Evolutionary conservation across 345 rosid genomes (phyloP).

Genomic region (Atalantia buxifolia): DNA sequence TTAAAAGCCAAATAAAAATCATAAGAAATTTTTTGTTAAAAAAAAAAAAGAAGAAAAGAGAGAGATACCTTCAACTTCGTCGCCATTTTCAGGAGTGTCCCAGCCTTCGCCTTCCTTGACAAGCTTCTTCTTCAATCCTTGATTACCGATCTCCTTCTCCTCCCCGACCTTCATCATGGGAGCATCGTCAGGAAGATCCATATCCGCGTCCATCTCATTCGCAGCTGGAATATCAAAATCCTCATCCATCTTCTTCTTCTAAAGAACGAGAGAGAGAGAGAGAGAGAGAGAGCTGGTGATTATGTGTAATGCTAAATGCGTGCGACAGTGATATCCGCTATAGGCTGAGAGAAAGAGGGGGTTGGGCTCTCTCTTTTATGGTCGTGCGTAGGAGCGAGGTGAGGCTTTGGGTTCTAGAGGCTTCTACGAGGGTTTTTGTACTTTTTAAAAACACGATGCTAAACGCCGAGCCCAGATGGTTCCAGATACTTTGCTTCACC

Average conservation of each 20-base stretch:
- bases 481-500: not conserved
- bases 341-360: not conserved
- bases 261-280: too few relatives aligned
- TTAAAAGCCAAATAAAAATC: not conserved
- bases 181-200: conserved; percentile 41
- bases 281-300: not conserved
- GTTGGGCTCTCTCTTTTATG: not conserved
- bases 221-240: conserved; percentile 56
- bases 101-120: conserved; percentile 69
- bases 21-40: not conserved
- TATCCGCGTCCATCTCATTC: conserved; percentile 44
- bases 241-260: conserved; percentile 36
- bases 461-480: conserved; percentile 1
- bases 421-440: conserved; percentile 22
- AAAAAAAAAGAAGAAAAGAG: not conserved
- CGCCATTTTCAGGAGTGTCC: conserved; percentile 69
- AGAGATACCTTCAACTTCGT: conserved; percentile 74
- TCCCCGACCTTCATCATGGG: conserved; percentile 50
- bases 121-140: conserved; percentile 86
- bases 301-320: not conserved
- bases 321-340: too few relatives aligned
- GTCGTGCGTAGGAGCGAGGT: not conserved
- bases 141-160: conserved; percentile 75
- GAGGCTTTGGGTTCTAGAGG: conserved; percentile 39
- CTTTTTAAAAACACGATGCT: not conserved